A percentile compares a stretch with the other conserved stretches of the same genome.
These are phyloP conservation scores for Grifola frondosa DNA, from an alignment of 1,284 basidiomycete genomes.

Conservation along the genomic window DNA sequence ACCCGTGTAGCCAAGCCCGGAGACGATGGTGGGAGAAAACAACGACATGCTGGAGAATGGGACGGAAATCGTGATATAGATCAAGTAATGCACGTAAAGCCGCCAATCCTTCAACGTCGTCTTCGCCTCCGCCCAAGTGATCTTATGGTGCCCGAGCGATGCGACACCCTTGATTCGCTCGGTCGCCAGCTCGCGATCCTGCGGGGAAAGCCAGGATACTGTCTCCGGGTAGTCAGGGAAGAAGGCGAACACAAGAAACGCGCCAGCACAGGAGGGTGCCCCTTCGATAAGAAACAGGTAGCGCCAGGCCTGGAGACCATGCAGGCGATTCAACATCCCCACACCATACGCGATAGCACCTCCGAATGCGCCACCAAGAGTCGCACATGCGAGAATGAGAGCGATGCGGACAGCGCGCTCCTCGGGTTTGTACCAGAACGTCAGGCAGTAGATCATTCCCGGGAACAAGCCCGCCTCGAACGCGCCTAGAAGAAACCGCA, in stretches of 20 bases:
- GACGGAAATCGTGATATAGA: conserved; percentile 34
- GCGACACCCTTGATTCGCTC: conserved; percentile 28
- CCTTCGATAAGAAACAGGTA: conserved; percentile 44
- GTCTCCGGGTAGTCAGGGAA: conserved; percentile 49
- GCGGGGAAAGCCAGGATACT: conserved; percentile 36
- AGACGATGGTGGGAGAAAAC: conserved; percentile 37
- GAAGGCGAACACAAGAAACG: conserved; percentile 38
- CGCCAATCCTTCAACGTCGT: conserved; percentile 32
- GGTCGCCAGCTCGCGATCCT: conserved; percentile 32
- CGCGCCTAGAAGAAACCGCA: conserved; percentile 30
- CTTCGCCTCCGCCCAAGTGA: conserved; percentile 30
- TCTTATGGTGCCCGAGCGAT: conserved; percentile 27
- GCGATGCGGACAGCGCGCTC: conserved; percentile 39
- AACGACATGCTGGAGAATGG: conserved; percentile 37
- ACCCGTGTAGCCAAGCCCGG: conserved; percentile 44
- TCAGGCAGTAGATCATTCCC: conserved; percentile 47
- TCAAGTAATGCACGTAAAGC: conserved; percentile 33
- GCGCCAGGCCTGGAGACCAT: conserved; percentile 15
- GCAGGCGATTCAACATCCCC: conserved; percentile 2
- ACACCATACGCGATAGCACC: conserved; percentile 20
- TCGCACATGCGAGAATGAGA: conserved; percentile 37
- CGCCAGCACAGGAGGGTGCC: conserved; percentile 38
- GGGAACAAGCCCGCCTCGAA: conserved; percentile 63
- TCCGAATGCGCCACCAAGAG: conserved; percentile 31
- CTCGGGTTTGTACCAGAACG: conserved; percentile 39